These are phyloP conservation scores for Kodamaea ohmeri DNA, from an alignment of 1,139 yeast species.

Conservation along the genomic window DNA sequence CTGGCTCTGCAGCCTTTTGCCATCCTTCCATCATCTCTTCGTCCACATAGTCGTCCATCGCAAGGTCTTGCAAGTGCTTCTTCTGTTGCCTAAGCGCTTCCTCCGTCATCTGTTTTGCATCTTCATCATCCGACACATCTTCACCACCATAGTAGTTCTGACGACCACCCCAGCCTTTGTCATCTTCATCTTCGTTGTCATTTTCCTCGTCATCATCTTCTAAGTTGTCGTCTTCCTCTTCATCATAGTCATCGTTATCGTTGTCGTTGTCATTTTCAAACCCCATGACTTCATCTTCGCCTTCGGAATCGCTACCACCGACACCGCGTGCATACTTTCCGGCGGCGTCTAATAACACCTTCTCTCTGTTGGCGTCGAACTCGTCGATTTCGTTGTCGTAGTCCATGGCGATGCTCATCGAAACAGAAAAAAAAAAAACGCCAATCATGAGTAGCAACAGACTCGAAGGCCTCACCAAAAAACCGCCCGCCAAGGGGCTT, in stretches of 20 bases:
- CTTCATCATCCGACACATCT: constrained; percentile 70
- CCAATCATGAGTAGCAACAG: constrained; percentile 33
- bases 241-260: constrained; percentile 32
- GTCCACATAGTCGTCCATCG: constrained; percentile 79
- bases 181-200: constrained; percentile 50
- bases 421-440: constrained; percentile 4
- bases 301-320: constrained; percentile 36
- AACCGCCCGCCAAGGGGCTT: constrained; percentile 39
- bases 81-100: constrained; percentile 89
- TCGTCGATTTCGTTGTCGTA: constrained; percentile 61
- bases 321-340: constrained; percentile 36
- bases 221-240: constrained; percentile 30
- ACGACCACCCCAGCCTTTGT: constrained; percentile 77
- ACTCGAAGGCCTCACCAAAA: constrained; percentile 42
- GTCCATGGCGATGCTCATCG: constrained; percentile 7
- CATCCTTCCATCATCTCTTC: constrained; percentile 79
- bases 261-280: constrained; percentile 28
- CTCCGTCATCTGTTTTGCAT: constrained; percentile 73
- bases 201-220: constrained; percentile 44
- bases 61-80: constrained; percentile 75
- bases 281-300: constrained; percentile 45
- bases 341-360: constrained; percentile 58
- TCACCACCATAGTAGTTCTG: constrained; percentile 83
- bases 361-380: constrained; percentile 65
- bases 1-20: constrained; percentile 43